These are phyloP conservation scores for Thraustochytrium sp. DNA, from an alignment of 352 stramenopile genomes.

Conservation along the genomic window DNA sequence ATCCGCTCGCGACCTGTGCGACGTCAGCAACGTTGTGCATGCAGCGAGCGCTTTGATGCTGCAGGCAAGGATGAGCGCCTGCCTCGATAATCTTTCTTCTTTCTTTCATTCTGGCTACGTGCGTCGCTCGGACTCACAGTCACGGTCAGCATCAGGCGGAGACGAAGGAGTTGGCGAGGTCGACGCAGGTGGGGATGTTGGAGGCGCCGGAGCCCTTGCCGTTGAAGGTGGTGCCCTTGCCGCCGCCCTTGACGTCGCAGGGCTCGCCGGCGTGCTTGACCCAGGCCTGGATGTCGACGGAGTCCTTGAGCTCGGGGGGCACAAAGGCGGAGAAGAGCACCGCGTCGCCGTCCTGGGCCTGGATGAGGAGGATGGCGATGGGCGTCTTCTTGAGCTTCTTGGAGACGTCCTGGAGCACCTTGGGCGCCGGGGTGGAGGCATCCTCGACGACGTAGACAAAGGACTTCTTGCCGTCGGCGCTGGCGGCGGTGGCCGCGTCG, in stretches of 20 bases:
- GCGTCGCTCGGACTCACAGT: too few species aligned
- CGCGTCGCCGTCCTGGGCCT: conserved; percentile 75
- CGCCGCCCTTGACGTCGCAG: conserved; percentile 88
- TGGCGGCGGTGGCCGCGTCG: conserved; percentile 52
- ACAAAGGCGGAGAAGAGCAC: conserved; percentile 84
- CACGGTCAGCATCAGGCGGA: too few species aligned
- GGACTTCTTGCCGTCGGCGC: conserved; percentile 53
- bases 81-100: too few species aligned
- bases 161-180: background rate
- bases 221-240: conserved; percentile 71
- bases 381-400: conserved; percentile 69
- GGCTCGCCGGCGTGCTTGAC: conserved; percentile 77
- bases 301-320: conserved; percentile 64
- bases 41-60: too few species aligned
- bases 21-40: too few species aligned
- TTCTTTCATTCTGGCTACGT: too few species aligned
- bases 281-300: conserved; percentile 84
- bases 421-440: conserved; percentile 73
- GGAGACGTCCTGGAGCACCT: conserved; percentile 69
- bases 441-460: conserved; percentile 84
- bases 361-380: conserved; percentile 85
- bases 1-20: too few species aligned
- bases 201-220: conserved; percentile 54
- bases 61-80: too few species aligned
- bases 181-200: background rate